phyloP scores from a whole-genome alignment of 495 filamentous ascomycete genomes.

The Trichoderma asperelloides region DNA sequence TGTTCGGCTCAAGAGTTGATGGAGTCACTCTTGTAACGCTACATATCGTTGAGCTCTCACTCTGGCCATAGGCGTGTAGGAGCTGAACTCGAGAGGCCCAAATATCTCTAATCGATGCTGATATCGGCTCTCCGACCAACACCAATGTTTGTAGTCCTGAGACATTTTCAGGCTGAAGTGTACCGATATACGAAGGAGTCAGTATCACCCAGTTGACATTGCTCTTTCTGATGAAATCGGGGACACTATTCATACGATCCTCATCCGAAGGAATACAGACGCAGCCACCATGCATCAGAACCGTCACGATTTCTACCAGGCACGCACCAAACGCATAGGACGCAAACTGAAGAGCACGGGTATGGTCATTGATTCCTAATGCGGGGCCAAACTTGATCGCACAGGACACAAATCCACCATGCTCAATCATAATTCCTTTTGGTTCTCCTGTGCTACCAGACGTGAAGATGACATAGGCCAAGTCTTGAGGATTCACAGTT shows the following conservation, averaged over 20 bases:
- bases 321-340: slow-evolving; percentile 62
- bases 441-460: slow-evolving; percentile 23
- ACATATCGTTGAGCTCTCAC: slow-evolving; percentile 36
- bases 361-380: slow-evolving; percentile 37
- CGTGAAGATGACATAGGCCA: slow-evolving; percentile 36
- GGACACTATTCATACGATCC: slow-evolving; percentile 30
- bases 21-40: slow-evolving; percentile 16
- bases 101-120: slow-evolving; percentile 17
- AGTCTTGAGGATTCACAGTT: slow-evolving; percentile 31
- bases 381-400: slow-evolving; percentile 22
- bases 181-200: slow-evolving; percentile 35
- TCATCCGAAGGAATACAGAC: slow-evolving; percentile 40
- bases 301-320: slow-evolving; percentile 58
- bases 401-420: slow-evolving; percentile 15
- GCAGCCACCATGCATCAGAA: slow-evolving; percentile 47
- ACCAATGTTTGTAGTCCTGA: slow-evolving; percentile 31
- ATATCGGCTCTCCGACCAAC: slow-evolving; percentile 20
- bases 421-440: slow-evolving; percentile 33
- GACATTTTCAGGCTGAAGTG: slow-evolving; percentile 27
- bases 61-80: slow-evolving; percentile 35
- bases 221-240: slow-evolving; percentile 34
- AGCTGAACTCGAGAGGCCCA: slow-evolving; percentile 37
- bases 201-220: slow-evolving; percentile 41
- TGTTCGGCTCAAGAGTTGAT: slow-evolving; percentile 21
- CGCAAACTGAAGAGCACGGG: slow-evolving; percentile 57